Percentiles rank a stretch among this genome's conserved stretches.
Conservation (phyloP, 2,329 filamentous ascomycete species). For the Calonectria hongkongensis region DNA sequence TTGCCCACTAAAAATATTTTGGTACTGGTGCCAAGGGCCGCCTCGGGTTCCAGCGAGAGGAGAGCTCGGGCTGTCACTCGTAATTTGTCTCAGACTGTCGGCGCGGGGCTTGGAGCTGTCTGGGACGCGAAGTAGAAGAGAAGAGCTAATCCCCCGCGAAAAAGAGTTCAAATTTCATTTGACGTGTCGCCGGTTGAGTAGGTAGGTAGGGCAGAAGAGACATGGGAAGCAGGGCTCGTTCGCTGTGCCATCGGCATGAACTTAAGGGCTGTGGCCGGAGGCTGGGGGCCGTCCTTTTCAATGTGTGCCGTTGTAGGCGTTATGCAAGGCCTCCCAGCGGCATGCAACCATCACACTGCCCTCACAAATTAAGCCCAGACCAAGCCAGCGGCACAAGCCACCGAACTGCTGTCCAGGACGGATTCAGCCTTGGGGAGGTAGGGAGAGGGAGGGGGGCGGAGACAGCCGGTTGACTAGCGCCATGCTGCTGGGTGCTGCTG, state of each 20-base stretch:
- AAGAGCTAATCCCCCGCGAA: conserved; percentile 1
- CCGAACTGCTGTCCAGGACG: conserved; percentile 15
- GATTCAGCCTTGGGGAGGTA: conserved; percentile 29
- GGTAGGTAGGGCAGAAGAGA: conserved; percentile 17
- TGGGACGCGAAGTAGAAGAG: background rate
- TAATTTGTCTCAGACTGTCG: conserved; percentile 30
- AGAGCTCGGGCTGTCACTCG: conserved; percentile 22
- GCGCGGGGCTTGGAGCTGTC: conserved; percentile 26
- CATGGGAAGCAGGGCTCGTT: conserved; percentile 2
- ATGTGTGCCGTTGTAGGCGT: conserved; percentile 8
- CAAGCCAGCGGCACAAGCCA: conserved; percentile 31
- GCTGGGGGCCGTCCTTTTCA: background rate
- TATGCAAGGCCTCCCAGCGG: conserved; percentile 35
- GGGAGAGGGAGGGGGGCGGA: conserved; percentile 18
- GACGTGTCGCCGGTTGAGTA: conserved; percentile 28
- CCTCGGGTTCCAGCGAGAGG: conserved; percentile 28
- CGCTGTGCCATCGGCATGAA: conserved; percentile 6
- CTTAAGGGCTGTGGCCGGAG: conserved; percentile 17
- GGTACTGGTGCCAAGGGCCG: conserved; percentile 3
- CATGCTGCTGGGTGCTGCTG: background rate
- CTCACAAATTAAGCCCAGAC: conserved; percentile 21
- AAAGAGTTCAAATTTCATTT: conserved; percentile 27
- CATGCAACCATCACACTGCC: conserved; percentile 20
- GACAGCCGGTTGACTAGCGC: background rate
- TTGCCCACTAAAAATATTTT: conserved; percentile 26